Evolutionary conservation across 2,329 filamentous ascomycete genomes (phyloP).

Genomic region (Apiospora phragmitis): DNA sequence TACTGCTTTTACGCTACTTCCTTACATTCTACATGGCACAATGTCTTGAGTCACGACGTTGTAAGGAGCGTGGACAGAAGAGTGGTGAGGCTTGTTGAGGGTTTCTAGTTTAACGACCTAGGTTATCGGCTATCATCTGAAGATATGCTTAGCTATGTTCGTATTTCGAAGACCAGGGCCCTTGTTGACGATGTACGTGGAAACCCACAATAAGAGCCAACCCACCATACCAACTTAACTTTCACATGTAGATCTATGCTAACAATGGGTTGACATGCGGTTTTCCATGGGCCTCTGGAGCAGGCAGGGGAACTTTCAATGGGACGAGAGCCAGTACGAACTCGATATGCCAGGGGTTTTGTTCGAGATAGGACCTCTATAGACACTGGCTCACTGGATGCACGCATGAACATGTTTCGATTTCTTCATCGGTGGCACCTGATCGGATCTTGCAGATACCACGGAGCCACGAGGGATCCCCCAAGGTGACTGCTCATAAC

Average conservation of each 20-base stretch:
- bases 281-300: neutral
- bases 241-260: neutral
- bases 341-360: neutral
- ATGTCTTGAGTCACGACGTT: neutral
- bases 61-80: neutral
- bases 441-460: slow-evolving; percentile 8
- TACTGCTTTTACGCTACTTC: neutral
- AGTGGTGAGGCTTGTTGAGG: neutral
- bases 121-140: neutral
- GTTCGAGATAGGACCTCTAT: neutral
- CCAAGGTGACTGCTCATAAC: neutral
- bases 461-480: neutral
- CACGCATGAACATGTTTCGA: slow-evolving; percentile 4
- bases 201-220: neutral
- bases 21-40: neutral
- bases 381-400: neutral
- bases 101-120: neutral
- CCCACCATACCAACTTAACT: neutral
- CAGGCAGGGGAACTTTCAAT: neutral
- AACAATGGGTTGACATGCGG: neutral
- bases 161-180: neutral
- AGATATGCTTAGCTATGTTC: neutral
- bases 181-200: neutral
- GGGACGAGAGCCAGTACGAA: neutral
- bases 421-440: slow-evolving; percentile 7